These are phyloP conservation scores for Rhodocollybia butyracea DNA, from an alignment of 768 basidiomycete species.

Conservation along the genomic window DNA sequence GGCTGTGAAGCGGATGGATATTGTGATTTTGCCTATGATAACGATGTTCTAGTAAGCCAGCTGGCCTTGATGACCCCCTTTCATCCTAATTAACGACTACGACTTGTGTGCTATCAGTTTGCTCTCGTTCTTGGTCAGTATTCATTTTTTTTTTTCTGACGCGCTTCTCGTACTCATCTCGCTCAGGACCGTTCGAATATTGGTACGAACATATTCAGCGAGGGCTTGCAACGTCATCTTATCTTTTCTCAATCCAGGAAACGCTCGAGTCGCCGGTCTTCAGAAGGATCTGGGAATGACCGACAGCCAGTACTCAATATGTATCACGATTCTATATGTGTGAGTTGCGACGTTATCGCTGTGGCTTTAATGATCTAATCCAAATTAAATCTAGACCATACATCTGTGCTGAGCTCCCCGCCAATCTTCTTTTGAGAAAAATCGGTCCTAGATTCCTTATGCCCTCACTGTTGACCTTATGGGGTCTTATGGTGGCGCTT, in stretches of 20 bases:
- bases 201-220: slow-evolving; percentile 14
- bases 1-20: slow-evolving; percentile 23
- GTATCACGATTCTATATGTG: slow-evolving; percentile 28
- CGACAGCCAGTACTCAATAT: slow-evolving; percentile 34
- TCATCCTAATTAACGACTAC: too few relatives aligned
- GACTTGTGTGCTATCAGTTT: too few relatives aligned
- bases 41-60: slow-evolving; percentile 40
- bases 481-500: slow-evolving; percentile 46
- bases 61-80: too few relatives aligned
- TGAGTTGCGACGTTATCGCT: slow-evolving; percentile 13
- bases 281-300: slow-evolving; percentile 39
- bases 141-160: neutral
- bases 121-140: slow-evolving; percentile 32
- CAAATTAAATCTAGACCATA: slow-evolving; percentile 29
- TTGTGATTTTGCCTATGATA: slow-evolving; percentile 30
- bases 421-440: slow-evolving; percentile 40
- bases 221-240: neutral
- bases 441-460: slow-evolving; percentile 48
- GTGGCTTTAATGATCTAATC: neutral
- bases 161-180: neutral
- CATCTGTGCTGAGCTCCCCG: slow-evolving; percentile 44
- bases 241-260: slow-evolving; percentile 22
- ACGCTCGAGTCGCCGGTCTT: slow-evolving; percentile 46
- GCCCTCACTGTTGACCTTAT: slow-evolving; percentile 43
- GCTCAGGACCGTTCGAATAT: slow-evolving; percentile 32